Percentiles rank a stretch among this genome's conserved stretches.
Evolutionary conservation across 2,329 filamentous ascomycete species (phyloP).

Genomic region (Aspergillus neotritici): DNA sequence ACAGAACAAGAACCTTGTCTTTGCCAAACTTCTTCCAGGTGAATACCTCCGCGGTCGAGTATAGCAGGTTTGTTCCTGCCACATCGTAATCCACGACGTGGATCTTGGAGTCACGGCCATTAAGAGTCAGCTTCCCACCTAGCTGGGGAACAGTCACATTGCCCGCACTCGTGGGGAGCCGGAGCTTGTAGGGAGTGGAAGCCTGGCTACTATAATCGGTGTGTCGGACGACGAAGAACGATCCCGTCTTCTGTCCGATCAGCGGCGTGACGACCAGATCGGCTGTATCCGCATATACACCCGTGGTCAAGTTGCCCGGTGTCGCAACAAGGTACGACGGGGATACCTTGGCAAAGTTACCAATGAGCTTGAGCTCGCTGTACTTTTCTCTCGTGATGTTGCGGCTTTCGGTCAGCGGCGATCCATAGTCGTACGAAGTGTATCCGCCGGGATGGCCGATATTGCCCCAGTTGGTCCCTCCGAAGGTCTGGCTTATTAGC

Average conservation of each 20-base stretch:
- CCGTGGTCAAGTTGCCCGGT: slow-evolving; percentile 42
- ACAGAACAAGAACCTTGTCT: slow-evolving; percentile 45
- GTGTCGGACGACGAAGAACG: slow-evolving; percentile 62
- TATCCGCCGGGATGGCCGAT: slow-evolving; percentile 63
- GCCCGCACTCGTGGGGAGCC: slow-evolving; percentile 43
- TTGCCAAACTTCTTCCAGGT: slow-evolving; percentile 55
- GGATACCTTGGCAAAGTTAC: slow-evolving; percentile 67
- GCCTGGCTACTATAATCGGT: slow-evolving; percentile 56
- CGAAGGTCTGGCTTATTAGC: slow-evolving; percentile 49
- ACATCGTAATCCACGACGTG: slow-evolving; percentile 41
- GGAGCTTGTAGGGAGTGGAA: slow-evolving; percentile 59
- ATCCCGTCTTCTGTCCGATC: slow-evolving; percentile 47
- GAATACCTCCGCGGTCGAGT: slow-evolving; percentile 42
- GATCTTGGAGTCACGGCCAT: slow-evolving; percentile 42
- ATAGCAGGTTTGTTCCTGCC: slow-evolving; percentile 36
- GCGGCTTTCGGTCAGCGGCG: slow-evolving; percentile 64
- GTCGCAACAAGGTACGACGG: slow-evolving; percentile 61
- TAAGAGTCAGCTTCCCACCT: slow-evolving; percentile 33
- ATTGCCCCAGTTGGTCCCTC: slow-evolving; percentile 82
- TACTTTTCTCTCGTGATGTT: slow-evolving; percentile 68
- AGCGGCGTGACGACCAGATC: slow-evolving; percentile 59
- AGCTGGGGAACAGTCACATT: slow-evolving; percentile 38
- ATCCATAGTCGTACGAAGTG: slow-evolving; percentile 57
- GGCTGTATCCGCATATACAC: slow-evolving; percentile 48
- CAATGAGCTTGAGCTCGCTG: slow-evolving; percentile 69